Evolutionary conservation across 2,329 filamentous ascomycete genomes (phyloP).

Genomic region (Colletotrichum sp.): DNA sequence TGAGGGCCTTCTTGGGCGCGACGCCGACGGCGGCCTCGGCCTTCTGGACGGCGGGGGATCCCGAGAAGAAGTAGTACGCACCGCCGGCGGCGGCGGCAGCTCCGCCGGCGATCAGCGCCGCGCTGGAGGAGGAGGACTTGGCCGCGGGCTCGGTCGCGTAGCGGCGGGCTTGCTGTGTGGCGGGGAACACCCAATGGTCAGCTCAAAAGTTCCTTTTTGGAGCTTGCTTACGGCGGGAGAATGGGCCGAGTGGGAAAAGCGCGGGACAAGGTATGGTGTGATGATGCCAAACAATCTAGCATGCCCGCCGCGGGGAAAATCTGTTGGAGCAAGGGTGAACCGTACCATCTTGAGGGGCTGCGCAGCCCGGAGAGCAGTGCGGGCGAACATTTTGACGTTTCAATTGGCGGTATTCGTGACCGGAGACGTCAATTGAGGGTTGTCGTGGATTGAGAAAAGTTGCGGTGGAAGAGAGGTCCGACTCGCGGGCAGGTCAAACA

Average conservation of each 20-base stretch:
- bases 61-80: conserved; percentile 61
- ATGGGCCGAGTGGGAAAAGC: neutral
- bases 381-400: conserved; percentile 63
- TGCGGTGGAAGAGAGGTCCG: neutral
- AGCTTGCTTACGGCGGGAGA: neutral
- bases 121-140: conserved; percentile 59
- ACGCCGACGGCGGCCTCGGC: conserved; percentile 54
- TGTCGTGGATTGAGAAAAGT: neutral
- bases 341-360: conserved; percentile 71
- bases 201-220: neutral
- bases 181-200: conserved; percentile 34
- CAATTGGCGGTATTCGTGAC: conserved; percentile 29
- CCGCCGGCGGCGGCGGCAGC: conserved; percentile 63
- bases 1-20: conserved; percentile 62
- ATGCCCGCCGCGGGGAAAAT: neutral
- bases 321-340: neutral
- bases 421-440: conserved; percentile 11
- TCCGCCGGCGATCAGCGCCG: conserved; percentile 64
- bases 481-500: neutral
- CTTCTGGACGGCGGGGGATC: conserved; percentile 52
- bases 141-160: conserved; percentile 70
- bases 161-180: conserved; percentile 48
- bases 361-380: conserved; percentile 66
- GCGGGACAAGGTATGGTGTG: neutral
- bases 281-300: neutral